Percentiles rank a stretch among this genome's conserved stretches.
Evolutionary conservation across 176 grass and related monocot species (phyloP).

Genomic region (Aegilops speltoides): DNA sequence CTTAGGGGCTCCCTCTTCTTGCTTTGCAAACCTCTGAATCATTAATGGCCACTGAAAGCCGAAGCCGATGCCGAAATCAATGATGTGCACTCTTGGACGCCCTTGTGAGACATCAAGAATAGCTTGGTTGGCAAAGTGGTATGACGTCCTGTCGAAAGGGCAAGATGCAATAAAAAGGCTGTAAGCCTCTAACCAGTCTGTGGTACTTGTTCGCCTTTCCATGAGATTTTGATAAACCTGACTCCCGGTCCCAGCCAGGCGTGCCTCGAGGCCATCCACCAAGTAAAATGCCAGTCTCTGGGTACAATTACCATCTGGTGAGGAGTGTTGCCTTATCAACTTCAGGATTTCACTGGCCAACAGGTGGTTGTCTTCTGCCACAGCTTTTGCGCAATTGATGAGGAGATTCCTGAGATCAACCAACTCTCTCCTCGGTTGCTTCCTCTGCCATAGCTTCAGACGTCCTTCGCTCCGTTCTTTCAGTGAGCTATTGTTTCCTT

Average conservation of each 20-base stretch:
- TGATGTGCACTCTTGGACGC: slow-evolving; percentile 48
- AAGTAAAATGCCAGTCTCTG: too few relatives aligned
- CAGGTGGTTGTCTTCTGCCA: slow-evolving; percentile 19
- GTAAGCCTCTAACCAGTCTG: slow-evolving; percentile 44
- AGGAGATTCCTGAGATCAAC: slow-evolving; percentile 54
- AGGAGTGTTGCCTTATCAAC: slow-evolving; percentile 52
- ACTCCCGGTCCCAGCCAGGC: slow-evolving; percentile 49
- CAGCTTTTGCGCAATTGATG: slow-evolving; percentile 47
- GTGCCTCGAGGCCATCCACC: too few relatives aligned
- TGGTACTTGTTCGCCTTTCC: slow-evolving; percentile 24
- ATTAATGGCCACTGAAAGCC: slow-evolving; percentile 66
- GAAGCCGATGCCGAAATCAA: slow-evolving; percentile 61
- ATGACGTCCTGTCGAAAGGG: slow-evolving; percentile 38
- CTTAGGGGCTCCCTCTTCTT: slow-evolving; percentile 22
- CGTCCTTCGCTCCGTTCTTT: neutral
- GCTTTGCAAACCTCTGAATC: slow-evolving; percentile 39
- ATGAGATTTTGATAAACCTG: slow-evolving; percentile 42
- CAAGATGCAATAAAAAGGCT: slow-evolving; percentile 38
- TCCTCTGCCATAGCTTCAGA: slow-evolving; percentile 5
- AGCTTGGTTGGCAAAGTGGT: slow-evolving; percentile 57
- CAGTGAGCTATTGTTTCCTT: slow-evolving; percentile 16
- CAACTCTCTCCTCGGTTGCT: slow-evolving; percentile 10
- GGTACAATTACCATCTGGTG: too few relatives aligned
- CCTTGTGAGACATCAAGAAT: slow-evolving; percentile 34
- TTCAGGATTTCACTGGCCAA: slow-evolving; percentile 40